Base-by-base conservation (phyloP, 1,284 basidiomycete genomes). In the Porodaedalea pini region DNA sequence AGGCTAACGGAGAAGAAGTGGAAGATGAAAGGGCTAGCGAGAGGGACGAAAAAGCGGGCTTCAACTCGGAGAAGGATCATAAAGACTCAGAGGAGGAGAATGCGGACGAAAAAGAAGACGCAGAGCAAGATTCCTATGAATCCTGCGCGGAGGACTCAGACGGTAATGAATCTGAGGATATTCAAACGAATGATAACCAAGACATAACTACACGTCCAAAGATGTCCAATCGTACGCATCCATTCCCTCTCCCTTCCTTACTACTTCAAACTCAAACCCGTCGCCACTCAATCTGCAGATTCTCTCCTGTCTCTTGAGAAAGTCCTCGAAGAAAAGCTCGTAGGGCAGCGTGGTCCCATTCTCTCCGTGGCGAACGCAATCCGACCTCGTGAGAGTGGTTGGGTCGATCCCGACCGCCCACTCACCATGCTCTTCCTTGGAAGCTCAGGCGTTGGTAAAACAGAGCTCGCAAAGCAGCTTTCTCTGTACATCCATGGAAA, bases 371-470 rank as follows among this genome's bases (percentile, higher is more conserved):
- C 57, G 6, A 29, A 41, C 21, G 51, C 51, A 25, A 54, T 54
- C n/a, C 51, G 57, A n/a, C 43, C 49, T 1, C 57, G 56, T 3
- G 43, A 58, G 31, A 54, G 44, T 31, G 51, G 43, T 1, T 58
- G 57, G 57, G 44, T 58, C 8, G 57, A 54, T 39, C 57, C 57
- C 5, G 57, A 58, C 25, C 27, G 57, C 19, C 57, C 57, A 4
- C 57, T 58, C 23, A 51, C 52, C 4, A 45, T 58, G 50, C 57
- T 58, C 25, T 58, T 58, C 32, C 51, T 58, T 17, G 57, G 57
- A 6, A 58, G 57, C 51, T 58, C 57, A 8, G 57, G 57, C 17
- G 57, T 58, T 17, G 57, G 51, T 2, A 58, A 58, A 17, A 58
- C 57, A 29, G 57, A 58, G 45, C 51, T 58, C 19, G 57, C 51